Conservation (phyloP, 2,329 filamentous ascomycete species). For the Pestalotiopsis sp. region DNA sequence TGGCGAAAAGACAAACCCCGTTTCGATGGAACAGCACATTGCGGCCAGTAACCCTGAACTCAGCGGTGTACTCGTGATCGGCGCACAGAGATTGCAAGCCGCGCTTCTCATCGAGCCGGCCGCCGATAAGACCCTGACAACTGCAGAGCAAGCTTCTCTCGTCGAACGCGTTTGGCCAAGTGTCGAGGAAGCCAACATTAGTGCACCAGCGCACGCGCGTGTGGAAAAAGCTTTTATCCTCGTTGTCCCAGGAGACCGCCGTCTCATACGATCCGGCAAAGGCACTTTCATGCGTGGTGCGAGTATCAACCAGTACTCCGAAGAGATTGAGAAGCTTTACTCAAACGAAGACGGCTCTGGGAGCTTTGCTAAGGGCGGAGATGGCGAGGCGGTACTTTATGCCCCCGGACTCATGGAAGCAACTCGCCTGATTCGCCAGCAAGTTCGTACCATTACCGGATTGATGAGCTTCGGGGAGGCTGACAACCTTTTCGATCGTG, state of each 20-base stretch:
- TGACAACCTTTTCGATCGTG: not conserved
- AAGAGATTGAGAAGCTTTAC: not conserved
- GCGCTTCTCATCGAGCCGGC: not conserved
- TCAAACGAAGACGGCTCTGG: not conserved
- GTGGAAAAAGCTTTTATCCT: not conserved
- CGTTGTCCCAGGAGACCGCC: not conserved
- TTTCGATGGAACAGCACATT: not conserved
- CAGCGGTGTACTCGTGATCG: not conserved
- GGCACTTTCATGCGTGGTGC: not conserved
- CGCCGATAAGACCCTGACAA: not conserved
- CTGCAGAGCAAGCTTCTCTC: not conserved
- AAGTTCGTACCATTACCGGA: not conserved
- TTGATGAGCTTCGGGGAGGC: not conserved
- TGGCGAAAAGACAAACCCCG: too few species aligned
- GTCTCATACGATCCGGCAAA: not conserved
- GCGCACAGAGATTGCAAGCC: not conserved
- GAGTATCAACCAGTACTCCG: not conserved
- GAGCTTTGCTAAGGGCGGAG: accelerated
- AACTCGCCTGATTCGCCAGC: not conserved
- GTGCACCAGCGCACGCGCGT: not conserved
- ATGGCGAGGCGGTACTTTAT: not conserved
- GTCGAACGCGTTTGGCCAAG: not conserved
- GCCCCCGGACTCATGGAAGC: not conserved
- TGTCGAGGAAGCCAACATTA: not conserved
- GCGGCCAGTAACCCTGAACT: not conserved